Evolutionary conservation across 805 yeast species (phyloP).

Genomic region (Candida namnaoensis): DNA sequence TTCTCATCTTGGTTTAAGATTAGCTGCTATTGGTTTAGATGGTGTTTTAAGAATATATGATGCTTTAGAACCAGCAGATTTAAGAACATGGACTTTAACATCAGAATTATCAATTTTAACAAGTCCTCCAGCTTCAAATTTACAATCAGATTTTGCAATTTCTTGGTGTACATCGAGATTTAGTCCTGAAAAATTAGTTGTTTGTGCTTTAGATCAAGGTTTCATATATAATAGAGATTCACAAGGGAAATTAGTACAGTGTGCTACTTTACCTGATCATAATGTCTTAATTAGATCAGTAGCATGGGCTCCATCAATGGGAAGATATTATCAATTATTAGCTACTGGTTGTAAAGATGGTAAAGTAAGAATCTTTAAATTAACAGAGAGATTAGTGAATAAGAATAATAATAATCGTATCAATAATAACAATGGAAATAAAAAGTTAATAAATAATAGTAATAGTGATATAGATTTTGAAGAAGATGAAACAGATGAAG

Average conservation of each 20-base stretch:
- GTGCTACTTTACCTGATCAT: conserved; percentile 73
- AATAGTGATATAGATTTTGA: conserved; percentile 6
- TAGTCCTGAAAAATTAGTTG: conserved; percentile 71
- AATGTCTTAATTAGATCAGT: conserved; percentile 80
- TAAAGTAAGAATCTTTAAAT: conserved; percentile 73
- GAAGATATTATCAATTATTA: conserved; percentile 74
- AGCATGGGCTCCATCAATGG: conserved; percentile 96
- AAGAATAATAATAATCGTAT: background rate
- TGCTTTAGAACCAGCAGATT: conserved; percentile 82
- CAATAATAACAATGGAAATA: background rate
- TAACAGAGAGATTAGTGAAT: conserved; percentile 35
- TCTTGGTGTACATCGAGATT: conserved; percentile 90
- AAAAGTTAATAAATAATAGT: conserved; percentile 1
- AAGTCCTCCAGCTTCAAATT: conserved; percentile 67
- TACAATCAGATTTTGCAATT: conserved; percentile 78
- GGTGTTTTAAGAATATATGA: conserved; percentile 82
- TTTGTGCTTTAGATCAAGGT: conserved; percentile 83
- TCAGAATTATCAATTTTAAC: conserved; percentile 60
- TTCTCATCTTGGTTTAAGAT: conserved; percentile 65
- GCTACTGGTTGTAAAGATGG: conserved; percentile 98
- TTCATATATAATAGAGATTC: conserved; percentile 56
- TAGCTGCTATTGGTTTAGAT: conserved; percentile 86
- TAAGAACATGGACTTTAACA: conserved; percentile 72
- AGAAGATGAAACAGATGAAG: conserved; percentile 10
- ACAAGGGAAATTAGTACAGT: conserved; percentile 42